A percentile compares a stretch with the other conserved stretches of the same genome.
phyloP scores from a whole-genome alignment of 768 basidiomycete species.

The Zangia roseola region DNA sequence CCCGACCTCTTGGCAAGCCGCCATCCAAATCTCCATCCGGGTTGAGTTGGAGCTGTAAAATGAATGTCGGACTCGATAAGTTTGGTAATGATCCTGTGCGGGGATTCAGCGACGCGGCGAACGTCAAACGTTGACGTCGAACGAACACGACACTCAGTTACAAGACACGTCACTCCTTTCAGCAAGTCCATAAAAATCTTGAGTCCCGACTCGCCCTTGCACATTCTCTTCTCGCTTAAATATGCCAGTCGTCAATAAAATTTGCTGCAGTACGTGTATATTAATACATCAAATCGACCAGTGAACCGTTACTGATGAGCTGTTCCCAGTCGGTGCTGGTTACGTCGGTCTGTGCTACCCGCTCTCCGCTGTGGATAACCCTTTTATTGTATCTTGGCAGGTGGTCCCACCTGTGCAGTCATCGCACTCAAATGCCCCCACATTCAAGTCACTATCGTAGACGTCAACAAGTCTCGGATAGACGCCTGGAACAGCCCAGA shows the following conservation, averaged over 20 bases:
- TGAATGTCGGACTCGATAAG: too few species aligned
- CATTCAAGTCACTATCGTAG: slow-evolving; percentile 95
- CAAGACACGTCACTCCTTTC: too few species aligned
- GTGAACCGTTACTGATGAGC: slow-evolving; percentile 6
- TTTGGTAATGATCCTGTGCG: too few species aligned
- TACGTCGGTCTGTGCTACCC: slow-evolving; percentile 73
- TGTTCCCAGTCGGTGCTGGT: slow-evolving; percentile 72
- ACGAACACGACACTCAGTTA: too few species aligned
- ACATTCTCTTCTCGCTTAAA: background rate
- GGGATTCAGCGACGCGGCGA: too few species aligned
- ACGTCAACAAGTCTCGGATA: slow-evolving; percentile 91
- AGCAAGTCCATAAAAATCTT: too few species aligned
- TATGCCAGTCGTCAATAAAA: slow-evolving; percentile 64
- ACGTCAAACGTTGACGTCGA: too few species aligned
- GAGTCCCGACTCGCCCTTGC: background rate
- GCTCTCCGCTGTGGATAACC: slow-evolving; percentile 9
- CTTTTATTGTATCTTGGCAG: slow-evolving; percentile 38
- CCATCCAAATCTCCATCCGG: too few species aligned
- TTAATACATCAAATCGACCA: background rate
- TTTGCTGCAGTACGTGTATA: slow-evolving; percentile 79
- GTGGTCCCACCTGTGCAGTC: slow-evolving; percentile 94
- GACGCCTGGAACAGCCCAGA: slow-evolving; percentile 94
- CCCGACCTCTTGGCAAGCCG: too few species aligned
- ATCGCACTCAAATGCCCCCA: slow-evolving; percentile 92
- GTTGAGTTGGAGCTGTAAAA: too few species aligned